Evolutionary conservation across 495 filamentous ascomycete genomes (phyloP).

Genomic region (Lasiosphaeria hispida): DNA sequence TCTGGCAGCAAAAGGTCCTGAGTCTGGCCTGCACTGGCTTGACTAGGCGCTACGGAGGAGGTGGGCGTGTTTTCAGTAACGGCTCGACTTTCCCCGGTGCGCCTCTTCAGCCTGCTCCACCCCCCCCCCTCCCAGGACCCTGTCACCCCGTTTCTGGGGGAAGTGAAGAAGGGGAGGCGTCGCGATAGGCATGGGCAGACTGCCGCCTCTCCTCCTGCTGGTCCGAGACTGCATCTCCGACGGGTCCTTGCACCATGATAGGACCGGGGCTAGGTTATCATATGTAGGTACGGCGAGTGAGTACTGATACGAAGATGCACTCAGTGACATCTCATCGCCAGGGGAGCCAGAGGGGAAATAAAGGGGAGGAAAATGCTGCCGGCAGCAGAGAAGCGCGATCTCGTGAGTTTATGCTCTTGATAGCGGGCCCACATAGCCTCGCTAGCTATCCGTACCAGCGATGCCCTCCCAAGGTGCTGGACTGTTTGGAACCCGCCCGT

Average conservation of each 20-base stretch:
- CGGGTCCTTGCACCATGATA: constrained; percentile 21
- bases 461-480: not conserved
- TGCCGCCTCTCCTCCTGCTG: not conserved
- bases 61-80: too few species aligned
- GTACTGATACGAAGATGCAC: not conserved
- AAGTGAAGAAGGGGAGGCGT: constrained; percentile 1
- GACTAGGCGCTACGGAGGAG: not conserved
- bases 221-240: constrained; percentile 16
- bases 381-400: too few species aligned
- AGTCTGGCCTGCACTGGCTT: not conserved
- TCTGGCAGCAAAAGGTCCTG: constrained; percentile 6
- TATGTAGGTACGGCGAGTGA: not conserved
- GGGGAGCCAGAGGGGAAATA: too few species aligned
- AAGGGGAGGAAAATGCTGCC: too few species aligned
- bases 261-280: not conserved
- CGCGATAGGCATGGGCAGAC: not conserved
- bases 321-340: not conserved
- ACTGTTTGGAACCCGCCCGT: not conserved
- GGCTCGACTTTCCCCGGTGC: not conserved
- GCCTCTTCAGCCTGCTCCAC: not conserved
- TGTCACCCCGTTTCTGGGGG: not conserved
- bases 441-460: too few species aligned
- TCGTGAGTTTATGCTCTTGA: too few species aligned
- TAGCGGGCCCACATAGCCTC: too few species aligned
- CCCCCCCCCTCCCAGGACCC: not conserved